Base-by-base conservation (phyloP, 2,329 filamentous ascomycete genomes). In the Xylaria sp. region DNA sequence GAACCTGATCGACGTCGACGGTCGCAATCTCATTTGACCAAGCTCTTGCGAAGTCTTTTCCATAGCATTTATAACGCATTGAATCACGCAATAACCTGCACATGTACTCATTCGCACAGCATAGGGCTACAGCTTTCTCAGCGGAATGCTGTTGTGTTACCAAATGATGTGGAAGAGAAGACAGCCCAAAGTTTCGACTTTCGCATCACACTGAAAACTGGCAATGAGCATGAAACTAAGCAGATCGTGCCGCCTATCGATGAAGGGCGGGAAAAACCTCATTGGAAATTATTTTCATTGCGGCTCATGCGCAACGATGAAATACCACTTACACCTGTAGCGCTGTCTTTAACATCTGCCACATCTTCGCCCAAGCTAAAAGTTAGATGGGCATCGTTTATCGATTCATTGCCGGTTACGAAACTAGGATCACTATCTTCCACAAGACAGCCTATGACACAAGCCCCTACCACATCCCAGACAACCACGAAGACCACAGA, bases 111-210 rank as follows among this genome's bases (percentile, higher is more conserved):
- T 32, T 36, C 39, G 15, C 66, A 65, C 18, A 46, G 25, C 36
- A 30, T 65, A 28, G 66, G 61, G 4, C 32, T 68, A n/a, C 50
- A 53, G 9, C 61, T 68, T 23, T n/a, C 41, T 9, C 41, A 30
- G 18, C 28, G 30, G 23, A 8, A 65, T 34, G 20, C 15, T 36
- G 4, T 61, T 10, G 45, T 61, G 12, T 23, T 65, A 13, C 41
- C 57, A 12, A 25, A 9, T 13, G 57, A 65, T 23, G 13, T 23
- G 7, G 56, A 58, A 43, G 60, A 60, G 5, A 2, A 50, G 18
- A 34, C 56, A 8, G 60, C 59, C 30, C 34, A 25, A 28, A 13
- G 15, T 9, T 41, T 67, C 1, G 28, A 30, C 6, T 63, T 67
- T 36, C 20, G 15, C 12, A 36, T 63, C 23, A 10, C 46, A 9